Evolutionary conservation across 306 rosid genomes (phyloP), one percentile per base, ranked within the genome.

Genomic region (Psophocarpus tetragonolobus): DNA sequence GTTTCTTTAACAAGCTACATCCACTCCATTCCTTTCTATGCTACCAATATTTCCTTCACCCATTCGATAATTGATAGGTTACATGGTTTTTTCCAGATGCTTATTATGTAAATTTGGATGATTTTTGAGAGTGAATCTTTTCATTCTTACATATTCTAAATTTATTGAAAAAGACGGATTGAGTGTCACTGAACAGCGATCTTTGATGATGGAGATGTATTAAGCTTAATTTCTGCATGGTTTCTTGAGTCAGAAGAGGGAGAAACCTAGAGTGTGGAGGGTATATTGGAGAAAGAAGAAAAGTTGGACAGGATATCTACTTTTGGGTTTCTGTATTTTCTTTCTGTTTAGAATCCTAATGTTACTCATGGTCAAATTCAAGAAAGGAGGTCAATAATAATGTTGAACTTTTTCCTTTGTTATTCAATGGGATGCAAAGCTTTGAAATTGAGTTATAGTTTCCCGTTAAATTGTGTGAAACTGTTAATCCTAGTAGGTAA

Each of bases 401-500:
- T 32, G 18, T 41, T 56, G 65, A 60, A 66, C 60, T 13, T 80
- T 53, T 76, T 32, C 10, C 18, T 70, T 11, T 51, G 6, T 36
- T 14, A 76, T 76, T 53, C 14, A 42, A 64, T n/a, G 13, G 57
- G 57, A 39, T 21, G 62, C 6, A 51, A 26, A 1, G 2, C 68
- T 61, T 79, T 74, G 27, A 6, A n/a, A 41, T 29, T 26, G 65
- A 53, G 41, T 63, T 39, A 30, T 77, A 58, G 42, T 73, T 77
- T 65, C 47, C 39, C 50, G 23, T 38, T 29, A 58, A 21, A 66
- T 61, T 29, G n/a, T n/a, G n/a, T n/a, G n/a, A n/a, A n/a, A n/a
- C 35, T 42, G 61, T 73, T 38, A 35, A 58, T 76, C 78, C 62
- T 64, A 47, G 60, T 41, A 95, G 98, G 88, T 70, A 71, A 74